phyloP scores from a whole-genome alignment of 169 alveolate species.

The Plasmodium cynomolgi region DNA sequence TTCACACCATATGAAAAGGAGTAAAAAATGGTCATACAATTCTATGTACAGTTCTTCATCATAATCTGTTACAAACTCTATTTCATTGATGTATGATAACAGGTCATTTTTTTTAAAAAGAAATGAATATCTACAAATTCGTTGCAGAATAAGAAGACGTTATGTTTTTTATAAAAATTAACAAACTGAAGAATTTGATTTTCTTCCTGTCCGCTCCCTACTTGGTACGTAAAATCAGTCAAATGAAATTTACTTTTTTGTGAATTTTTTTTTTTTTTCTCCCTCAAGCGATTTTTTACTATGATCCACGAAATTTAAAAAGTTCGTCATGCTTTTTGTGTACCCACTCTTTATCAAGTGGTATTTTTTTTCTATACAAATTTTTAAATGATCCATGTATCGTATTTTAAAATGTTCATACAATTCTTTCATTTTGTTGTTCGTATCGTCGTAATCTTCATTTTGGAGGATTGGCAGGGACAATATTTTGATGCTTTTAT shows the following conservation, averaged over 20 bases:
- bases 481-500: slow-evolving; percentile 60
- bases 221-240: background rate
- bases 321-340: slow-evolving; percentile 42
- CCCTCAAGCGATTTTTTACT: slow-evolving; percentile 19
- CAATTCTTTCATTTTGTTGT: slow-evolving; percentile 42
- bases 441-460: slow-evolving; percentile 27
- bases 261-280: slow-evolving; percentile 16
- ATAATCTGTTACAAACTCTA: slow-evolving; percentile 48
- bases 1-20: slow-evolving; percentile 63
- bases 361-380: slow-evolving; percentile 68
- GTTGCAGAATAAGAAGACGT: slow-evolving; percentile 50
- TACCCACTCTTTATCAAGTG: slow-evolving; percentile 33
- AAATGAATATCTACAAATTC: slow-evolving; percentile 43
- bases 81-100: slow-evolving; percentile 10
- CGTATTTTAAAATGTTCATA: slow-evolving; percentile 65
- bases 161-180: slow-evolving; percentile 52
- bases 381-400: slow-evolving; percentile 50
- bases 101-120: slow-evolving; percentile 39
- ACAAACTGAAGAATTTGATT: slow-evolving; percentile 16
- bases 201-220: background rate
- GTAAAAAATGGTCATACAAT: slow-evolving; percentile 53
- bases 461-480: slow-evolving; percentile 24
- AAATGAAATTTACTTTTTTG: slow-evolving; percentile 17
- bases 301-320: slow-evolving; percentile 26
- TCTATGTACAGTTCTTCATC: slow-evolving; percentile 62